Conservation (phyloP, 306 rosid species). For the Leucaena leucocephala region DNA sequence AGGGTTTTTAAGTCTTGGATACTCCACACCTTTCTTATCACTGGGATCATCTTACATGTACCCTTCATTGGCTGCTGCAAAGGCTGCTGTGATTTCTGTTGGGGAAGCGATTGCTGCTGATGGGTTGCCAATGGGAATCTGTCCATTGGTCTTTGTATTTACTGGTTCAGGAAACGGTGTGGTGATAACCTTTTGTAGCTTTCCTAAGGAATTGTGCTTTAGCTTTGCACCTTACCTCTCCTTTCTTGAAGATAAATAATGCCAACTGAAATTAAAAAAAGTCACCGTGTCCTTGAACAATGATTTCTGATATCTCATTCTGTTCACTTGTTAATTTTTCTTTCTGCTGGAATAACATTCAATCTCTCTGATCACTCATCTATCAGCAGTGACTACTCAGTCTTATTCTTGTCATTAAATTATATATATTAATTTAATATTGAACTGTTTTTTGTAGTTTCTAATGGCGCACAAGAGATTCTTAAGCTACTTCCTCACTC, state of each 20-base stretch:
- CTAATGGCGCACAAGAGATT: conserved; percentile 88
- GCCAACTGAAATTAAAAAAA: conserved; percentile 20
- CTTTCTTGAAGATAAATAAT: conserved; percentile 11
- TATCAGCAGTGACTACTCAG: background rate
- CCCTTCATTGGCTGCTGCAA: conserved; percentile 89
- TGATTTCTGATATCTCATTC: conserved; percentile 21
- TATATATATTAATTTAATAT: background rate
- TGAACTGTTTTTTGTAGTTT: conserved; percentile 57
- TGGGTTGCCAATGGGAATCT: conserved; percentile 86
- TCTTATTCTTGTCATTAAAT: background rate
- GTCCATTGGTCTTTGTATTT: conserved; percentile 85
- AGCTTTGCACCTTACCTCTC: conserved; percentile 1
- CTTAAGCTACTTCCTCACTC: conserved; percentile 93
- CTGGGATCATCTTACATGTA: conserved; percentile 96
- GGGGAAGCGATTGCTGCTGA: conserved; percentile 88
- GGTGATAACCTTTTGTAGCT: conserved; percentile 12
- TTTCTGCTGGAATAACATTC: background rate
- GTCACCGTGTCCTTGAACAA: conserved; percentile 8
- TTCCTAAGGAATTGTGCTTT: conserved; percentile 44
- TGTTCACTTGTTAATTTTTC: conserved; percentile 6
- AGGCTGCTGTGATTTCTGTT: conserved; percentile 92
- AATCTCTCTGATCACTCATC: background rate
- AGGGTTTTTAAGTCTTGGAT: conserved; percentile 93
- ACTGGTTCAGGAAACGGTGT: conserved; percentile 95
- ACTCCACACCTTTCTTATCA: conserved; percentile 93